Conservation (phyloP, 768 basidiomycete genomes). For the Mycena epipterygia region DNA sequence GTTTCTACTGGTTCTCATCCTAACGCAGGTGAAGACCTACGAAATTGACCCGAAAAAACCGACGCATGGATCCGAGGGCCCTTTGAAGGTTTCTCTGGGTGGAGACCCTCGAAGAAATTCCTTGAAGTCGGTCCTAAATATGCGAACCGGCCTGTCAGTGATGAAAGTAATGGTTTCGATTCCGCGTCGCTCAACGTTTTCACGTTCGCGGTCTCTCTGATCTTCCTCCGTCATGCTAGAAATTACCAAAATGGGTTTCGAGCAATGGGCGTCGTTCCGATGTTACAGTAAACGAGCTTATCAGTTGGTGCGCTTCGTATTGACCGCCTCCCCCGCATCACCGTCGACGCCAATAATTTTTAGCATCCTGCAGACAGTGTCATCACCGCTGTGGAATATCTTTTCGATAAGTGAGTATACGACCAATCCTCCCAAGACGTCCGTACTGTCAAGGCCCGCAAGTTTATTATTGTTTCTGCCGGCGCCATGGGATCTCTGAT, state of each 20-base stretch:
- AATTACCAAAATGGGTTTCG: conserved; percentile 26
- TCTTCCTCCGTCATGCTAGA: not conserved
- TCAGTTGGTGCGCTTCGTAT: not conserved
- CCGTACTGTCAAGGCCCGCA: conserved; percentile 39
- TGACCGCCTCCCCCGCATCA: conserved; percentile 25
- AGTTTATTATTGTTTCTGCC: conserved; percentile 53
- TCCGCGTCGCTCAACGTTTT: conserved; percentile 26
- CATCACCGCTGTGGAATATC: conserved; percentile 28
- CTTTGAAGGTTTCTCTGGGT: conserved; percentile 42
- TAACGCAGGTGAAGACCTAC: conserved; percentile 48
- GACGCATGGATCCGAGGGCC: conserved; percentile 54
- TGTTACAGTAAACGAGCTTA: conserved; percentile 10
- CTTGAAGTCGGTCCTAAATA: conserved; percentile 29
- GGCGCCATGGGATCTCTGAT: conserved; percentile 55
- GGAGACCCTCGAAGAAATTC: not conserved
- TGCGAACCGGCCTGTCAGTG: conserved; percentile 14
- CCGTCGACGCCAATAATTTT: conserved; percentile 41
- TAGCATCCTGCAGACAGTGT: conserved; percentile 41
- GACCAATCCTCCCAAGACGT: conserved; percentile 20
- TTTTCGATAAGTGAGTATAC: conserved; percentile 31
- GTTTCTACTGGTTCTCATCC: not conserved
- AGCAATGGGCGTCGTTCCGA: conserved; percentile 14
- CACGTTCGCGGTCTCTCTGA: not conserved
- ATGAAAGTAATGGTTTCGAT: conserved; percentile 27
- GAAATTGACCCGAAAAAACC: conserved; percentile 39